phyloP scores from a whole-genome alignment of 2,329 filamentous ascomycete species.

The Cucurbitaria berberidis region DNA sequence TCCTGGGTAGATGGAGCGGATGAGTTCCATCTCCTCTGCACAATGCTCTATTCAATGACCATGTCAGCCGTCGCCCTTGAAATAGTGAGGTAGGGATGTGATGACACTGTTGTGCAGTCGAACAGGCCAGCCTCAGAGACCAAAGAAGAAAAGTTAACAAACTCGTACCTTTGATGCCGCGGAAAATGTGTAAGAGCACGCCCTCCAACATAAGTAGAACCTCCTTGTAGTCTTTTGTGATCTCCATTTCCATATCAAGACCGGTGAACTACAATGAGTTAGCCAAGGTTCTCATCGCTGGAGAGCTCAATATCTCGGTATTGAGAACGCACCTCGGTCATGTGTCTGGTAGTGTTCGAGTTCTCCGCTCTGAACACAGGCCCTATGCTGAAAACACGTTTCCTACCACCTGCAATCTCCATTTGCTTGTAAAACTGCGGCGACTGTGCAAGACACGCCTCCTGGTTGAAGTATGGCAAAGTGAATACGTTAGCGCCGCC shows the following conservation, averaged over 20 bases:
- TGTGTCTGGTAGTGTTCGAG: conserved; percentile 81
- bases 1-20: conserved; percentile 75
- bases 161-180: conserved; percentile 72
- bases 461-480: conserved; percentile 85
- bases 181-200: conserved; percentile 80
- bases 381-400: conserved; percentile 78
- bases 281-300: no score
- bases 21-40: conserved; percentile 74
- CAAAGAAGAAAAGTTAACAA: no score
- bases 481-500: conserved; percentile 92
- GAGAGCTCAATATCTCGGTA: no score
- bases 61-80: no score
- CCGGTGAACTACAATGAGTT: no score
- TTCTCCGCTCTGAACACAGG: conserved; percentile 88
- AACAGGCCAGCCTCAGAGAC: no score
- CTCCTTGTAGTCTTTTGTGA: conserved; percentile 78
- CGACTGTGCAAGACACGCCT: conserved; percentile 79
- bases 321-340: no score
- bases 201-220: conserved; percentile 74
- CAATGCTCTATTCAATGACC: no score
- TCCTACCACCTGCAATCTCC: conserved; percentile 78
- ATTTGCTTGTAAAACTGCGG: conserved; percentile 90
- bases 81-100: no score
- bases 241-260: conserved; percentile 90
- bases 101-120: no score